Base-by-base conservation (phyloP, 257 asterid species). In the Scutellaria barbata region DNA sequence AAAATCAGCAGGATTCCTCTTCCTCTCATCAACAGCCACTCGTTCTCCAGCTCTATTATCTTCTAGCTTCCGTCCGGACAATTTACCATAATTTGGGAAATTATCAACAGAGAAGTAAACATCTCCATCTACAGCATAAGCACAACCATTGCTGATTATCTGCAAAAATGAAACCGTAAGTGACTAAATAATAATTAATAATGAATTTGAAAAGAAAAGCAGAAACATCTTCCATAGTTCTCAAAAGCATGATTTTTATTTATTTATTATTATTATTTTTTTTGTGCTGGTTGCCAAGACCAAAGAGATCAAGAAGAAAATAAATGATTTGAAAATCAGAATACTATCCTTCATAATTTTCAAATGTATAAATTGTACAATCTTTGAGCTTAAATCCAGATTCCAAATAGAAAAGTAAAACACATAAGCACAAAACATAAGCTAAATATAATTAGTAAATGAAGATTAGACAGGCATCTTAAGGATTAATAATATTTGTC, bases 1-100 rank as follows among this genome's bases (percentile, higher is more conserved):
- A 85, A 93, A 93, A 76, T 93, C 97, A 45, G 89, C 90, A 68
- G 96, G 92, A 78, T 92, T 85, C 11, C 72, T 77, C 86, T 92
- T 88, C 62, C 97, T 87, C 17, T 69, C 74, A 80, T 90, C 95
- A 56, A 90, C 85, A 67, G 92, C 94, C 80, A 93, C 90, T 25
- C 81, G 70, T 66, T 77, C 81, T 6, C 94, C 94, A 78, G 89
- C 89, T 79, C 95, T 82, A 75, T 93, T 90, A 76, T 85, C 95
- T 55, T 71, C 97, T 52, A 86, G 81, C 83, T 84, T 93, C 73
- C 90, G 80, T 55, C 95, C 90, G 0, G 97, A 90, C 20, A 93
- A 81, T 58, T 75, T 74, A 53, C 97, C 97, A 77, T 93, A 93
- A 47, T 80, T 81, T 62, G 91, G 90, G 75, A 77, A 87, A 47